Evolutionary conservation across 805 yeast genomes (phyloP).

Genomic region (Wickerhamomyces rabaulensis): DNA sequence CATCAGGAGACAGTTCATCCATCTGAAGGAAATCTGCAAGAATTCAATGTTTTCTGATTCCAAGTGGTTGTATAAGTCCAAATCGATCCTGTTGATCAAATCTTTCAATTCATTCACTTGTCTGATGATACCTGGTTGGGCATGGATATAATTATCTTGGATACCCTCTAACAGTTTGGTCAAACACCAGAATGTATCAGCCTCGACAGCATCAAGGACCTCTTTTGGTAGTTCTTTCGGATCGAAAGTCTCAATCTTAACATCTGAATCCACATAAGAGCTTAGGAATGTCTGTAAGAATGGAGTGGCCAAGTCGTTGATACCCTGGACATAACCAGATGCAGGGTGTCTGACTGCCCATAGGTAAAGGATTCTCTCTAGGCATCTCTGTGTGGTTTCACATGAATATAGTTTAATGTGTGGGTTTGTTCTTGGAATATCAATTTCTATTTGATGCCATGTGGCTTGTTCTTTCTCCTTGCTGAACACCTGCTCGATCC

Average conservation of each 20-base stretch:
- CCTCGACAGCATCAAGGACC: constrained; percentile 70
- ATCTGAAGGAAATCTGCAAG: constrained; percentile 90
- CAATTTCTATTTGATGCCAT: constrained; percentile 95
- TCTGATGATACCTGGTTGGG: constrained; percentile 93
- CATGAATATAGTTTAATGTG: constrained; percentile 65
- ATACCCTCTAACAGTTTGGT: constrained; percentile 88
- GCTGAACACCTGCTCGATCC: constrained; percentile 59
- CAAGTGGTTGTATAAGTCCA: constrained; percentile 66
- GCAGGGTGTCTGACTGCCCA: constrained; percentile 99
- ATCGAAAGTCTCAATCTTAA: constrained; percentile 52
- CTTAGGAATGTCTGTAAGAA: constrained; percentile 81
- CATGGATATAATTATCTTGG: constrained; percentile 95
- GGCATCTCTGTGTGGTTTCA: constrained; percentile 66
- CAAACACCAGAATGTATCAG: constrained; percentile 96
- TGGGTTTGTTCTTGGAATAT: constrained; percentile 92
- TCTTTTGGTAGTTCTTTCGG: constrained; percentile 55
- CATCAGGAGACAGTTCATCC: constrained; percentile 99
- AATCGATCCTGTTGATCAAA: constrained; percentile 75
- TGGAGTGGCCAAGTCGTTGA: constrained; percentile 90
- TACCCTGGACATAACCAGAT: constrained; percentile 96
- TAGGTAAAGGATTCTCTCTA: constrained; percentile 76
- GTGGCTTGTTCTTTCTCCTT: constrained; percentile 64
- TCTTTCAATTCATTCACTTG: constrained; percentile 81
- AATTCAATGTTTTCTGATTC: constrained; percentile 84
- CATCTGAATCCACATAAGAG: constrained; percentile 49